Base-by-base conservation (phyloP, 768 basidiomycete species). In the Hydnum rufescens region DNA sequence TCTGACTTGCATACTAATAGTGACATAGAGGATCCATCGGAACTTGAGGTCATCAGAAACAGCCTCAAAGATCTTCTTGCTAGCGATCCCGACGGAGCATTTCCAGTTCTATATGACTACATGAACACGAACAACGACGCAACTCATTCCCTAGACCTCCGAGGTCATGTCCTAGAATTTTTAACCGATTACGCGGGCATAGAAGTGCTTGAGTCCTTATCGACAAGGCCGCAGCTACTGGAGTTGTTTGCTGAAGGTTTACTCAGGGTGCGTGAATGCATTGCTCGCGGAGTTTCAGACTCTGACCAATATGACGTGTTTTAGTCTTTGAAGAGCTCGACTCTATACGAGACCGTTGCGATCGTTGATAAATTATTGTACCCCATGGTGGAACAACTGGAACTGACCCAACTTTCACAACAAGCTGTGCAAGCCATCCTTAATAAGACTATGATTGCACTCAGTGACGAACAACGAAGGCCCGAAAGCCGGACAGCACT, bases 21-120 rank as follows among this genome's bases (percentile, higher is more conserved):
- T 36, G 53, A 39, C 52, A 48, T 51, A 78, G 82, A 81, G 56
- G 81, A 83, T 63, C 73, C 68, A 0, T 71, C 74, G 48, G 81
- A 83, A 62, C 75, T 81, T 6, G 62, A 58, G 0, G 68, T 78
- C 31, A 79, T 83, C 23, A 75, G 77, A 58, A 64, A 68, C 52
- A 74, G 78, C 18, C 68, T 82, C 16, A 62, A 69, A 1, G 70
- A 74, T 55, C 81, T 82, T 60, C 68, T 83, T 52, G 72, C 77
- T 42, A 69, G 81, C 67, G 77, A 80, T 55, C 68, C 77, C 1
- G 65, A 64, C 4, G 68, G 74, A 18, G 77, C 79, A 1, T 65
- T 83, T 4, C 71, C 74, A 32, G 80, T 83, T 13, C 66, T 83
- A 3, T 80, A 74, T 59, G 82, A 83, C 59, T 80, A 83, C 60